Conservation (phyloP, 164 flowering plant species). For the Piper betle region DNA sequence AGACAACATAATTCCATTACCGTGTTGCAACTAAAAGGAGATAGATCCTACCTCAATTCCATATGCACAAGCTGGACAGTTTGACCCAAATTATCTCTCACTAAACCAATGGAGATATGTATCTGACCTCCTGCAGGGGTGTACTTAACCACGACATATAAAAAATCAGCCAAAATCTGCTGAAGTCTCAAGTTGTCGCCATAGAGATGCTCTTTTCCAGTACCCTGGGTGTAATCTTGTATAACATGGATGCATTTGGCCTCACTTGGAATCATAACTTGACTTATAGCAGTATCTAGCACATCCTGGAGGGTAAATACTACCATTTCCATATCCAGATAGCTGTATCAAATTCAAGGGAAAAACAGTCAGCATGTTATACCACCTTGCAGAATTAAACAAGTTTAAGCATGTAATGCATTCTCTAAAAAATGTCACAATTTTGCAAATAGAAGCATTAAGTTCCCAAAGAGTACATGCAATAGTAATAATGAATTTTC, state of each 20-base stretch:
- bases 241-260: slow-evolving; percentile 44
- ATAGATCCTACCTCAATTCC: slow-evolving; percentile 60
- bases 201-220: slow-evolving; percentile 42
- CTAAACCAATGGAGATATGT: slow-evolving; percentile 30
- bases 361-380: neutral
- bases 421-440: too few relatives aligned
- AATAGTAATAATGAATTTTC: too few relatives aligned
- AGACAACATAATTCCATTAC: too few relatives aligned
- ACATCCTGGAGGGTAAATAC: slow-evolving; percentile 73
- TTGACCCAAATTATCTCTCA: slow-evolving; percentile 54
- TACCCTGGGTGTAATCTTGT: slow-evolving; percentile 34
- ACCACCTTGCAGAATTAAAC: neutral
- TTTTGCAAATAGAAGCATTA: too few relatives aligned
- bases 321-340: slow-evolving; percentile 79
- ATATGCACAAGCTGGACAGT: slow-evolving; percentile 63
- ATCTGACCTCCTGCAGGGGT: slow-evolving; percentile 64
- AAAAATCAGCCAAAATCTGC: slow-evolving; percentile 76
- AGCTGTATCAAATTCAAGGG: slow-evolving; percentile 27
- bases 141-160: slow-evolving; percentile 45
- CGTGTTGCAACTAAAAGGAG: neutral
- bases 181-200: slow-evolving; percentile 91
- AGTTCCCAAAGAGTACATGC: too few relatives aligned
- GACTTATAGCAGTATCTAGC: slow-evolving; percentile 65
- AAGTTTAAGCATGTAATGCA: neutral
- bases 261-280: slow-evolving; percentile 69